Percentiles rank a stretch among this genome's conserved stretches.
Evolutionary conservation across 108 stramenopile species (phyloP).

Genomic region (Cylindrotheca fusiformis): DNA sequence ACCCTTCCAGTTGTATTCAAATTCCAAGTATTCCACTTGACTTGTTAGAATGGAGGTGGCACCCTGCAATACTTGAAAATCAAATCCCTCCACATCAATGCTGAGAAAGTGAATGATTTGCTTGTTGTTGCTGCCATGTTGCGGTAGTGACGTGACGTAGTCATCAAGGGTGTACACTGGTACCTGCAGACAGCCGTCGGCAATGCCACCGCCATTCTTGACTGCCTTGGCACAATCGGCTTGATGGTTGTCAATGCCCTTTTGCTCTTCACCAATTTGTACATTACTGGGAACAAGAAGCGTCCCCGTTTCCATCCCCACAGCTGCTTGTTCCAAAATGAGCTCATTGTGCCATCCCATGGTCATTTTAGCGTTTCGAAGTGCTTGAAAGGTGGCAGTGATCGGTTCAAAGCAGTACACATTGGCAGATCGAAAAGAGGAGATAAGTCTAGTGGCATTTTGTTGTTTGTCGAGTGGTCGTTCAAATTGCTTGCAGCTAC

Average conservation of each 20-base stretch:
- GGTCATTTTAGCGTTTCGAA: slow-evolving; percentile 5
- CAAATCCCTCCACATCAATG: slow-evolving; percentile 56
- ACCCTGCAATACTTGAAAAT: slow-evolving; percentile 38
- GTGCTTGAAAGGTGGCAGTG: slow-evolving; percentile 34
- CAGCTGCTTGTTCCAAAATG: slow-evolving; percentile 38
- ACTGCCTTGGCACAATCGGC: slow-evolving; percentile 26
- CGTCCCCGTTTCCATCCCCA: slow-evolving; percentile 27
- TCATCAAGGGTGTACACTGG: slow-evolving; percentile 31
- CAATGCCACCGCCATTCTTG: slow-evolving; percentile 17
- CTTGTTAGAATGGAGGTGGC: slow-evolving; percentile 1
- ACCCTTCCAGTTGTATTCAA: slow-evolving; percentile 50
- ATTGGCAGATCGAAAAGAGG: too few relatives aligned
- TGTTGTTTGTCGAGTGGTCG: slow-evolving; percentile 10
- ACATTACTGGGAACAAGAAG: slow-evolving; percentile 22
- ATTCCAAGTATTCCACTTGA: slow-evolving; percentile 42
- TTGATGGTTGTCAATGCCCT: too few relatives aligned
- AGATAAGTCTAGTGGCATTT: too few relatives aligned
- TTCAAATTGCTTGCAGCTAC: neutral
- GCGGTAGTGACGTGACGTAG: neutral
- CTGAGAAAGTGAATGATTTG: slow-evolving; percentile 26
- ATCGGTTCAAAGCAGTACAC: slow-evolving; percentile 66
- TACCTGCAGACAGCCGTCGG: slow-evolving; percentile 26
- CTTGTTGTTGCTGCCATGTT: neutral
- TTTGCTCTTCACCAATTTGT: neutral
- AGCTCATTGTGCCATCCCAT: slow-evolving; percentile 26